Evolutionary conservation across 345 rosid species (phyloP).

Genomic region (Salix arbutifolia): DNA sequence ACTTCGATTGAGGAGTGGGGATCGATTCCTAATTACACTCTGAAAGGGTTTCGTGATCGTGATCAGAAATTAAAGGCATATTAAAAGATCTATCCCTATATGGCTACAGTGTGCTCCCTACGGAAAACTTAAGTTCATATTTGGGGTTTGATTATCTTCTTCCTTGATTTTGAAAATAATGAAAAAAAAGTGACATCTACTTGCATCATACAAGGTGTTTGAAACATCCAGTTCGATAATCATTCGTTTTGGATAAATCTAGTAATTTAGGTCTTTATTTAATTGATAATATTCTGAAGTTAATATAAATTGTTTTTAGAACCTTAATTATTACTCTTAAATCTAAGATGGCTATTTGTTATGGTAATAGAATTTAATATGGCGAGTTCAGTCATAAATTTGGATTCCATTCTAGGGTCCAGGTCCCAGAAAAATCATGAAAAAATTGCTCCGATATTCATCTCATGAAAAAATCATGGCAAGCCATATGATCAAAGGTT

Average conservation of each 20-base stretch:
- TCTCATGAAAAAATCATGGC: background rate
- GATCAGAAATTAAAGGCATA: background rate
- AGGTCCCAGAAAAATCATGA: no score
- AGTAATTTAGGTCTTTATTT: no score
- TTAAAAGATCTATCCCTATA: background rate
- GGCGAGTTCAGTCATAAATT: no score
- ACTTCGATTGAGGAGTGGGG: background rate
- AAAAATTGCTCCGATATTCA: background rate
- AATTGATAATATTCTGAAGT: no score
- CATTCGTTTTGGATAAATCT: background rate
- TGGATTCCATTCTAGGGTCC: no score
- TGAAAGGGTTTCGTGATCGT: background rate
- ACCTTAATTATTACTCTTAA: no score
- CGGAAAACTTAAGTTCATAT: background rate
- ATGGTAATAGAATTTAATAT: no score
- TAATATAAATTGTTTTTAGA: no score
- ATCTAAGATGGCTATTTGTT: no score
- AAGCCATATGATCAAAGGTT: background rate
- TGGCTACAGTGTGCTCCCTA: background rate
- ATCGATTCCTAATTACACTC: background rate
- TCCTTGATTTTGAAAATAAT: background rate
- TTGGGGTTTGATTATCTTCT: background rate
- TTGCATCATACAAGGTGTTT: background rate
- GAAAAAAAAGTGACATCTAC: background rate
- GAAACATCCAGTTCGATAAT: background rate